A percentile compares a stretch with the other conserved stretches of the same genome.
phyloP scores from a whole-genome alignment of 352 stramenopile genomes.

The Globisporangium barbulae region DNA sequence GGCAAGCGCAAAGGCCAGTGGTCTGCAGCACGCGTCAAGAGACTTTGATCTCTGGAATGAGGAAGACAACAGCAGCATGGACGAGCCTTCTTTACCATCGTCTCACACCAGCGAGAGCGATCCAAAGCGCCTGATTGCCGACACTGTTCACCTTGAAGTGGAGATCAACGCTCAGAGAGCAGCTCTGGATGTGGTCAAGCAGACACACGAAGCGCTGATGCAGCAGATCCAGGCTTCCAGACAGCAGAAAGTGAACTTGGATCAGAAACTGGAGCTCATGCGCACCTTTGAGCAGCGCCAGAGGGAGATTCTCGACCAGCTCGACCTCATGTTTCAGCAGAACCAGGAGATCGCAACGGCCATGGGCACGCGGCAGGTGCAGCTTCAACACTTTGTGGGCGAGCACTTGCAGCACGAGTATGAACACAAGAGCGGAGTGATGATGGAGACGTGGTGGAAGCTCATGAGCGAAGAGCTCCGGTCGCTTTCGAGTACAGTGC shows the following conservation, averaged over 20 bases:
- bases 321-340: slow-evolving; percentile 24
- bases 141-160: slow-evolving; percentile 32
- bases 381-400: slow-evolving; percentile 14
- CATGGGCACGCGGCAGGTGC: slow-evolving; percentile 23
- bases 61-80: neutral
- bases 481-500: slow-evolving; percentile 17
- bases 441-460: slow-evolving; percentile 16
- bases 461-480: slow-evolving; percentile 30
- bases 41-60: slow-evolving; percentile 21
- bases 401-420: slow-evolving; percentile 13
- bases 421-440: slow-evolving; percentile 8
- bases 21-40: neutral
- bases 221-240: slow-evolving; percentile 21
- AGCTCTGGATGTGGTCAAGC: slow-evolving; percentile 16
- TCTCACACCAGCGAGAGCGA: neutral
- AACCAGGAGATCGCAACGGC: slow-evolving; percentile 26
- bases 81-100: neutral
- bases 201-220: slow-evolving; percentile 18
- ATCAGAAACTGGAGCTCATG: slow-evolving; percentile 40
- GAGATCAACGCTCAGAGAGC: slow-evolving; percentile 21
- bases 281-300: slow-evolving; percentile 40
- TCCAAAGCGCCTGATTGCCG: slow-evolving; percentile 4
- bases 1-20: slow-evolving; percentile 12
- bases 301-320: slow-evolving; percentile 30
- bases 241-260: slow-evolving; percentile 33